Base-by-base conservation (phyloP, 805 yeast species). In the Saturnispora bothae region DNA sequence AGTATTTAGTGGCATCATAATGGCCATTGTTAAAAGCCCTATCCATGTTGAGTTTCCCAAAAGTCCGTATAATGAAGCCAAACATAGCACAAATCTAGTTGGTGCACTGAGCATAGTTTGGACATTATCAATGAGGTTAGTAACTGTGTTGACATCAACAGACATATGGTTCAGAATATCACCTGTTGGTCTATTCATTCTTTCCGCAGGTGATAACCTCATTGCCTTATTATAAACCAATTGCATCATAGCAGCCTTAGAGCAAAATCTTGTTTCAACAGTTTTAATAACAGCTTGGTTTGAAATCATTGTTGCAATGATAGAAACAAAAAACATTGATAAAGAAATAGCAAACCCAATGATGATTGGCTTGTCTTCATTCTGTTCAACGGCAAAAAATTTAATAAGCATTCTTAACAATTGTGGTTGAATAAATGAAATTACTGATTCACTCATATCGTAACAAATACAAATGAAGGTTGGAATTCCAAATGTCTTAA, bases 91-190 rank as follows among this genome's bases (percentile, higher is more conserved):
- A 27, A 79, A 59, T 41, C 76, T 65, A 14, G 74, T 54, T 4
- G 85, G 85, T 1, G 78, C 73, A 31, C 80, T 68, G 18, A 78
- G 58, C 40, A 78, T 49, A 4, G 68, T 64, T 46, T 73, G 78
- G 19, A 77, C 57, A 43, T 70, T 67, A 33, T 65, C 64, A n/a
- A 73, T 56, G 38, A 81, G 58, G 28, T 72, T 76, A 51, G 77
- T 82, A 21, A 84, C 61, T 44, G 81, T 65, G 34, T 63, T 61
- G 10, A 82, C 76, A 61, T 85, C 96, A 23, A 82, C 88, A 15
- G 92, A 73, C 63, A 83, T 70, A 50, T 79, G 65, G 50, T 83
- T 84, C 46, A 84, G 69, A 37, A 85, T 81, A 46, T 83, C 94
- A 47, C 95, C 94, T 2, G 88, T 71, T 2, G 84, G 60, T 46